Evolutionary conservation across 2,329 filamentous ascomycete genomes (phyloP).

Genomic region (Penicillium corylophilum): DNA sequence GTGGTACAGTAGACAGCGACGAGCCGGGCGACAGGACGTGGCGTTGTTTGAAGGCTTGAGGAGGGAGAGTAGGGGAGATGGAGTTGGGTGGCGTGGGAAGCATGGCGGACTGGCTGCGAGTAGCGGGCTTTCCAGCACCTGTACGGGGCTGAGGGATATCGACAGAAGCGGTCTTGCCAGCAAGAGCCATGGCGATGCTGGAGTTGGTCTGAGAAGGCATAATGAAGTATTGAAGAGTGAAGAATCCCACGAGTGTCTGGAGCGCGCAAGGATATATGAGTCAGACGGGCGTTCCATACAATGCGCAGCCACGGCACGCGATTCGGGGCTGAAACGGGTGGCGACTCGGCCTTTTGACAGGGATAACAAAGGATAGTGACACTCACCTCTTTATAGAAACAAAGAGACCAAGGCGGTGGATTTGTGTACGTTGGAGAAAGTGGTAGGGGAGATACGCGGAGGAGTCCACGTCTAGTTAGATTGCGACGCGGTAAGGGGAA

Average conservation of each 20-base stretch:
- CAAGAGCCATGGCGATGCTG: constrained; percentile 51
- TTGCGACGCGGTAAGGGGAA: constrained; percentile 24
- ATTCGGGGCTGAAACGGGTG: constrained; percentile 12
- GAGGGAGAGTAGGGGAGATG: constrained; percentile 82
- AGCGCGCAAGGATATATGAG: constrained; percentile 21
- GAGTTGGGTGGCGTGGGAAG: constrained; percentile 93
- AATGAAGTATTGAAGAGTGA: constrained; percentile 27
- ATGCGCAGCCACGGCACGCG: constrained; percentile 18
- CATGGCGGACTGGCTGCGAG: constrained; percentile 39
- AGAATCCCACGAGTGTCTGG: constrained; percentile 6
- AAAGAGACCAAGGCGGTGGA: constrained; percentile 16
- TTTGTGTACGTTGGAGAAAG: constrained; percentile 2
- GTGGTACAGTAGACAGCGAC: constrained; percentile 46
- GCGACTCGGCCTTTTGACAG: constrained; percentile 8
- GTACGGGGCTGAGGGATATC: constrained; percentile 49
- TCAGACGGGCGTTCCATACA: constrained; percentile 20
- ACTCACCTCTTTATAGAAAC: constrained; percentile 21
- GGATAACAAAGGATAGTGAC: background rate
- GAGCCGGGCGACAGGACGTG: constrained; percentile 40
- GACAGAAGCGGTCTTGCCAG: constrained; percentile 51
- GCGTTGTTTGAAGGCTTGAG: constrained; percentile 73
- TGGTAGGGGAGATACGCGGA: constrained; percentile 11
- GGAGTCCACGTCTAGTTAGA: constrained; percentile 15
- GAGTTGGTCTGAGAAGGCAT: constrained; percentile 48
- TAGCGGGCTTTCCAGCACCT: constrained; percentile 31